phyloP scores from a whole-genome alignment of 1,139 yeast genomes.

The Keqinozyma sinolaborantium region DNA sequence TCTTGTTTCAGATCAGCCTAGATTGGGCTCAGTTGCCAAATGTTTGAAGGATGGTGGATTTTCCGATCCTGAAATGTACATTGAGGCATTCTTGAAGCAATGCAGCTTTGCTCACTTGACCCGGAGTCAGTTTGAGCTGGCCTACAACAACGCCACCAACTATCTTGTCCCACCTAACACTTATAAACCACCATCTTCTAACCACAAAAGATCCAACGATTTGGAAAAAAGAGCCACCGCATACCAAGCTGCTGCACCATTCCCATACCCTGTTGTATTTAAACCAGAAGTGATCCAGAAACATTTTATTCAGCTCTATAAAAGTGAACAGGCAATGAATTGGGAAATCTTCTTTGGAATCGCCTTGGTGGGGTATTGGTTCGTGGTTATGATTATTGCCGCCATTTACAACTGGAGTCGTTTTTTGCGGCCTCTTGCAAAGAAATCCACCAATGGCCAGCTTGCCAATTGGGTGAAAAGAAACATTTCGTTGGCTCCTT shows the following conservation, averaged over 20 bases:
- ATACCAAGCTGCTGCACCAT: constrained; percentile 9
- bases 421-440: constrained; percentile 12
- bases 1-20: constrained; percentile 25
- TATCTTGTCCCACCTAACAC: constrained; percentile 14
- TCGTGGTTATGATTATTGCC: constrained; percentile 15
- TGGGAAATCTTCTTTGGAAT: constrained; percentile 25
- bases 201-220: constrained; percentile 2
- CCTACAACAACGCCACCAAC: constrained; percentile 26
- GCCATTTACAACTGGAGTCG: constrained; percentile 16
- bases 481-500: constrained; percentile 10
- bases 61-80: constrained; percentile 9
- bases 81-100: constrained; percentile 16
- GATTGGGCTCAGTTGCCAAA: constrained; percentile 32
- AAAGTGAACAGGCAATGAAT: constrained; percentile 19
- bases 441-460: constrained; percentile 6
- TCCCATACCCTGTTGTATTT: constrained; percentile 18
- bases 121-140: constrained; percentile 13
- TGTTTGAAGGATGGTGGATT: constrained; percentile 18
- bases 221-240: neutral
- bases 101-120: constrained; percentile 19
- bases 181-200: no score
- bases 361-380: constrained; percentile 18
- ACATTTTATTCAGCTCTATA: constrained; percentile 2
- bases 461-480: constrained; percentile 8
- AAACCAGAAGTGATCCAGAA: constrained; percentile 9